These are phyloP conservation scores for Vanderwaltozyma verrucispora DNA, from an alignment of 805 yeast genomes.

Conservation along the genomic window DNA sequence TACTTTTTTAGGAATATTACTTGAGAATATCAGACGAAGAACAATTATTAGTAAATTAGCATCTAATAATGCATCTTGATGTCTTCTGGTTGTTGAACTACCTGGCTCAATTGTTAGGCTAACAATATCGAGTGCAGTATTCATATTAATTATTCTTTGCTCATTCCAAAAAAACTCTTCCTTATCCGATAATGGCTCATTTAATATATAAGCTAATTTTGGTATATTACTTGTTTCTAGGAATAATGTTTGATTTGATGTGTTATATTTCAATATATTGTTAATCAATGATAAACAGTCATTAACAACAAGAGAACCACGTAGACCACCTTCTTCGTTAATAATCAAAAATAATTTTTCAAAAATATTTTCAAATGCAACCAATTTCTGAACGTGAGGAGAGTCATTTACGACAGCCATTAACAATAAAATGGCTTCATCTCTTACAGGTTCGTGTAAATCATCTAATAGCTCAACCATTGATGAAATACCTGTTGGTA, in stretches of 20 bases:
- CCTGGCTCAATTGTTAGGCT: conserved; percentile 64
- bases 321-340: conserved; percentile 77
- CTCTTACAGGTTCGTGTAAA: conserved; percentile 73
- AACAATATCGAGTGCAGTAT: conserved; percentile 60
- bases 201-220: conserved; percentile 49
- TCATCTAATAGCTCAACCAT: conserved; percentile 56
- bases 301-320: conserved; percentile 84
- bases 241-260: conserved; percentile 82
- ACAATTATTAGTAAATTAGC: conserved; percentile 57
- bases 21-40: conserved; percentile 60
- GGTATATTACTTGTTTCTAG: conserved; percentile 75
- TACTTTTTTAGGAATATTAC: conserved; percentile 51
- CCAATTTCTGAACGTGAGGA: conserved; percentile 79
- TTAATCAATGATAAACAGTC: conserved; percentile 74
- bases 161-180: conserved; percentile 59
- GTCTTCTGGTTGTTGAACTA: conserved; percentile 46
- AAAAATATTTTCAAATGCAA: conserved; percentile 90
- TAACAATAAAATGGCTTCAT: conserved; percentile 75
- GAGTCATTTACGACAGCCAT: conserved; percentile 75
- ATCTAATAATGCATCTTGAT: conserved; percentile 51
- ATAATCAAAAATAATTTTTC: conserved; percentile 73
- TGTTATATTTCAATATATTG: conserved; percentile 67
- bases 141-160: conserved; percentile 59
- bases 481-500: conserved; percentile 73
- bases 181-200: conserved; percentile 44